These are phyloP conservation scores for Papiliotrema nemorosa DNA, from an alignment of 1,284 basidiomycete species.

Conservation along the genomic window DNA sequence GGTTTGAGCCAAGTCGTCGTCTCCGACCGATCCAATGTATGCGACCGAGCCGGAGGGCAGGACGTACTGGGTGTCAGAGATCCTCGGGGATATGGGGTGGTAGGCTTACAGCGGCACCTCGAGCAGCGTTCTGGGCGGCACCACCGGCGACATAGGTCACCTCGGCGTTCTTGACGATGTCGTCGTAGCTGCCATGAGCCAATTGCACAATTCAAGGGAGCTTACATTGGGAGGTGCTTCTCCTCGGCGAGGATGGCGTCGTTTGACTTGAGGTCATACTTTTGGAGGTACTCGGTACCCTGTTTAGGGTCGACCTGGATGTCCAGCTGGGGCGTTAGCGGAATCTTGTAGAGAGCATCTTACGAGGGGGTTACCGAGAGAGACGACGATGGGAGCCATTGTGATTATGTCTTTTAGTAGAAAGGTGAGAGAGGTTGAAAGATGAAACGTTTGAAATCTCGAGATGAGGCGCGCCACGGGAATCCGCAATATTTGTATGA, in stretches of 20 bases:
- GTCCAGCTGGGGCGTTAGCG: slow-evolving; percentile 58
- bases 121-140: slow-evolving; percentile 93
- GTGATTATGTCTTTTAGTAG: slow-evolving; percentile 10
- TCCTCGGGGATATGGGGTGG: slow-evolving; percentile 7
- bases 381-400: slow-evolving; percentile 57
- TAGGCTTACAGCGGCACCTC: slow-evolving; percentile 82
- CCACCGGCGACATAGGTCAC: slow-evolving; percentile 95
- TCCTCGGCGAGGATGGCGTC: slow-evolving; percentile 93
- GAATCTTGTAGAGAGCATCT: too few species aligned
- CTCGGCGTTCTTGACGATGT: slow-evolving; percentile 72
- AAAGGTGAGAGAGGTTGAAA: background rate
- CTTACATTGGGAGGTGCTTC: slow-evolving; percentile 79
- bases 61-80: slow-evolving; percentile 64
- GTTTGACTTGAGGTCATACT: slow-evolving; percentile 91
- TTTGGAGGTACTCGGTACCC: slow-evolving; percentile 78
- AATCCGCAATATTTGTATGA: too few species aligned
- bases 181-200: slow-evolving; percentile 66
- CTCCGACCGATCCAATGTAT: slow-evolving; percentile 91
- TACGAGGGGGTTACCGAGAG: slow-evolving; percentile 77
- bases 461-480: too few species aligned
- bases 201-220: slow-evolving; percentile 5
- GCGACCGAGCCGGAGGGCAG: slow-evolving; percentile 87
- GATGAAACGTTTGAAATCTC: background rate
- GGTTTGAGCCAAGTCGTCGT: slow-evolving; percentile 85
- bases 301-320: slow-evolving; percentile 69